Evolutionary conservation across 2,329 filamentous ascomycete species (phyloP).

Genomic region (Calonectria honghensis): DNA sequence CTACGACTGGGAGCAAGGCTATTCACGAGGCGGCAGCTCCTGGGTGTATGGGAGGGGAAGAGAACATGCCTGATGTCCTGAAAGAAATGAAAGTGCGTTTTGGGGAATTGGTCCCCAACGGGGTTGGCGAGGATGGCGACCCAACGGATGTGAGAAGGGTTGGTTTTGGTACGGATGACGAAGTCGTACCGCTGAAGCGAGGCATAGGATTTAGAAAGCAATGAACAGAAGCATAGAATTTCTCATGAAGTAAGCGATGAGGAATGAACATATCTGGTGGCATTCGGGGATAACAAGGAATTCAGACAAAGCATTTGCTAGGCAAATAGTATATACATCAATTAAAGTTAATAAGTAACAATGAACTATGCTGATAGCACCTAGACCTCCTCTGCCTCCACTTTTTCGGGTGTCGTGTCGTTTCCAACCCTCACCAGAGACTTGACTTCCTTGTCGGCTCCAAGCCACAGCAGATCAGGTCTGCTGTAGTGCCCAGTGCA

Average conservation of each 20-base stretch:
- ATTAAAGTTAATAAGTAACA: background rate
- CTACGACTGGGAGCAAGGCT: background rate
- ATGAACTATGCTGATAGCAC: background rate
- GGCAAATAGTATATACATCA: background rate
- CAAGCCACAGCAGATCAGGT: slow-evolving; percentile 36
- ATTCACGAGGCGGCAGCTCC: background rate
- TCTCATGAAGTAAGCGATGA: no score
- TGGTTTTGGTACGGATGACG: background rate
- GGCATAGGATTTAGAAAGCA: background rate
- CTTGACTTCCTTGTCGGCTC: slow-evolving; percentile 20
- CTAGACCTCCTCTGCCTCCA: background rate
- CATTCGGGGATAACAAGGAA: no score
- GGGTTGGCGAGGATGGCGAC: background rate
- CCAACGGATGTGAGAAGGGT: background rate
- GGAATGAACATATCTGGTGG: no score
- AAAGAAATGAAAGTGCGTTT: slow-evolving; percentile 5
- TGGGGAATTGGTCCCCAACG: background rate
- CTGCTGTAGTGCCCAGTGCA: slow-evolving; percentile 31
- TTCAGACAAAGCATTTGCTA: no score
- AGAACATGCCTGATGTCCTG: background rate
- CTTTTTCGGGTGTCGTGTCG: background rate
- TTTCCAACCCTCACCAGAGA: background rate
- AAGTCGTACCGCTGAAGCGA: background rate
- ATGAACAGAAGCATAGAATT: background rate
- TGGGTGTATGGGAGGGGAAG: background rate